A percentile compares a stretch with the other conserved stretches of the same genome.
Conservation (phyloP, 176 grass and related monocot genomes). For the Phoenix dactylifera region DNA sequence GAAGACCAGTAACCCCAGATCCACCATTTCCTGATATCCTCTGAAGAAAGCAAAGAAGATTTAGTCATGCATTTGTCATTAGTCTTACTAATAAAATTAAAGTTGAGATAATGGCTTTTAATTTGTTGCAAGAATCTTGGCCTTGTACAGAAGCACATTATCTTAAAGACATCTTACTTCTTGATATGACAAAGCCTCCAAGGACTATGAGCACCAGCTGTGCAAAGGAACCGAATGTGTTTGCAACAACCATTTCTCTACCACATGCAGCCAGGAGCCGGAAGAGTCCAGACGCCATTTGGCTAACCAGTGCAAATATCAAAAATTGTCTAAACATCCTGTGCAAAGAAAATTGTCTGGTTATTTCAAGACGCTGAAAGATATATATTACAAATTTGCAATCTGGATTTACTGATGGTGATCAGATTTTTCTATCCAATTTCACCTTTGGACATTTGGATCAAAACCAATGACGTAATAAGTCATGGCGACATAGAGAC, state of each 20-base stretch:
- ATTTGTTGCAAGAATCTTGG: too few species aligned
- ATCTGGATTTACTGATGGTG: background rate
- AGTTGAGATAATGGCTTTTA: too few species aligned
- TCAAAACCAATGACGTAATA: constrained; percentile 38
- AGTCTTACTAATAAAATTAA: too few species aligned
- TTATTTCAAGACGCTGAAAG: too few species aligned
- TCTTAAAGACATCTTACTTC: constrained; percentile 13
- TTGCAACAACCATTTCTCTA: constrained; percentile 29
- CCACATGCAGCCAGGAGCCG: constrained; percentile 23
- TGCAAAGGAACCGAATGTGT: constrained; percentile 14
- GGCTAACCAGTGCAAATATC: constrained; percentile 21
- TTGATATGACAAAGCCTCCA: constrained; percentile 31
- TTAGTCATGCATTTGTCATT: too few species aligned
- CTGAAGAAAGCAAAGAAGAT: constrained; percentile 14
- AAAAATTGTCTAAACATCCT: constrained; percentile 7
- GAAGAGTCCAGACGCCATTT: constrained; percentile 34
- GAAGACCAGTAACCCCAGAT: constrained; percentile 42
- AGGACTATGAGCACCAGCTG: constrained; percentile 20
- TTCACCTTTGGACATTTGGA: constrained; percentile 25
- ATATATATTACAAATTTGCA: too few species aligned
- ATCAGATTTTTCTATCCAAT: background rate
- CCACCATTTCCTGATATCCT: constrained; percentile 35
- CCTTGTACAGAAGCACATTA: background rate
- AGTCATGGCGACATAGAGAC: constrained; percentile 22
- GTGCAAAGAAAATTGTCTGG: too few species aligned